Conservation (phyloP, 768 basidiomycete species). For the Tricholoma saponaceum region DNA sequence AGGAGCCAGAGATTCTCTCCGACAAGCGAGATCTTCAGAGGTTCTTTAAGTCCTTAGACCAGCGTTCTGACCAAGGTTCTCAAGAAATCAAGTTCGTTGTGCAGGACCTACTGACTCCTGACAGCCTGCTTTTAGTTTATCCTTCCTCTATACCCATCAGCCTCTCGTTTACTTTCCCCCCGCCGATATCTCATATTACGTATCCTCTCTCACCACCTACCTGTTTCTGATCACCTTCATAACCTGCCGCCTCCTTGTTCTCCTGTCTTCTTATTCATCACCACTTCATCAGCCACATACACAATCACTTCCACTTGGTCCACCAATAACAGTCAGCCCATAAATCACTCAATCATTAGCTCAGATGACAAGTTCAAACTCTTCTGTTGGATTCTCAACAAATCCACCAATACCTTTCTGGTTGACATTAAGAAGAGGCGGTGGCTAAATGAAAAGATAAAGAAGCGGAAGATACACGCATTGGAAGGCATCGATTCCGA, state of each 20-base stretch:
- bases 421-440: background rate
- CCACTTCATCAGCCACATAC: background rate
- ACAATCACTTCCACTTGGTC: background rate
- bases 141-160: background rate
- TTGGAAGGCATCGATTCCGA: no score
- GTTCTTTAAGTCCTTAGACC: background rate
- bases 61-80: background rate
- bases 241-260: no score
- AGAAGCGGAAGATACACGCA: no score
- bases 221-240: no score
- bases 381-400: background rate
- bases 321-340: slow-evolving; percentile 3
- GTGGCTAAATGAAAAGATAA: no score
- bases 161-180: background rate
- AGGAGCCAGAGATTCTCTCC: background rate
- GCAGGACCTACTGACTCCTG: background rate
- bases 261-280: background rate
- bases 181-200: background rate
- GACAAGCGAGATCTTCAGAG: background rate
- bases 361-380: background rate
- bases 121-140: background rate
- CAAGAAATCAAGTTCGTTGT: background rate
- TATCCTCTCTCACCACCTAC: background rate
- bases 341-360: background rate
- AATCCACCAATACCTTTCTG: background rate